phyloP scores from a whole-genome alignment of 768 basidiomycete species.

The Lyophyllum atratum region DNA sequence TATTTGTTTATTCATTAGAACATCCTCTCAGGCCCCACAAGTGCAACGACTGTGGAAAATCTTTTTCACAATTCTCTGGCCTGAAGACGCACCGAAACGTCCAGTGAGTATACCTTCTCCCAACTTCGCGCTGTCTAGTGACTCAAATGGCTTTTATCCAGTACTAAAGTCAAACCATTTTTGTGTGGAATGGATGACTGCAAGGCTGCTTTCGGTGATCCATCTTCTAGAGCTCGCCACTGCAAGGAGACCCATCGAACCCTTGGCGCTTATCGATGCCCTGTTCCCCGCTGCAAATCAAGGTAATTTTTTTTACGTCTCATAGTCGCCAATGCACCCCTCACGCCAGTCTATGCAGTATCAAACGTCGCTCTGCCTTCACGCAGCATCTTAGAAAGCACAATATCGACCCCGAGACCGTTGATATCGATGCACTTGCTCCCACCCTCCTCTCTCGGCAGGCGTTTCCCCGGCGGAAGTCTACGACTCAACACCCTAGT shows the following conservation, averaged over 20 bases:
- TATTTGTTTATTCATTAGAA: not conserved
- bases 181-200: constrained; percentile 51
- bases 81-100: constrained; percentile 65
- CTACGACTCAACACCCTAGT: not conserved
- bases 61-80: constrained; percentile 60
- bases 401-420: constrained; percentile 28
- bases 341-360: constrained; percentile 37
- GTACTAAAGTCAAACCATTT: constrained; percentile 54
- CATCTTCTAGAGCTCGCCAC: constrained; percentile 69
- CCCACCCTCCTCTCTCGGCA: constrained; percentile 25
- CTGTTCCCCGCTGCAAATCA: constrained; percentile 44
- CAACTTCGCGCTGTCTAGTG: not conserved
- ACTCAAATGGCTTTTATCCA: constrained; percentile 19
- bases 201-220: constrained; percentile 59
- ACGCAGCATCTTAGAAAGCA: constrained; percentile 57
- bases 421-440: constrained; percentile 34
- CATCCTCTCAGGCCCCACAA: constrained; percentile 43
- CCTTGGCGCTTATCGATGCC: constrained; percentile 47
- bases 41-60: constrained; percentile 54
- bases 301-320: constrained; percentile 35
- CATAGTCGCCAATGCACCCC: not conserved
- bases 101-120: constrained; percentile 50
- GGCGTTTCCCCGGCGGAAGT: constrained; percentile 13
- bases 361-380: constrained; percentile 66
- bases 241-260: constrained; percentile 57